These are phyloP conservation scores for Mortierella sp. DNA, from an alignment of 371 early-diverging fungal genomes.

Conservation along the genomic window DNA sequence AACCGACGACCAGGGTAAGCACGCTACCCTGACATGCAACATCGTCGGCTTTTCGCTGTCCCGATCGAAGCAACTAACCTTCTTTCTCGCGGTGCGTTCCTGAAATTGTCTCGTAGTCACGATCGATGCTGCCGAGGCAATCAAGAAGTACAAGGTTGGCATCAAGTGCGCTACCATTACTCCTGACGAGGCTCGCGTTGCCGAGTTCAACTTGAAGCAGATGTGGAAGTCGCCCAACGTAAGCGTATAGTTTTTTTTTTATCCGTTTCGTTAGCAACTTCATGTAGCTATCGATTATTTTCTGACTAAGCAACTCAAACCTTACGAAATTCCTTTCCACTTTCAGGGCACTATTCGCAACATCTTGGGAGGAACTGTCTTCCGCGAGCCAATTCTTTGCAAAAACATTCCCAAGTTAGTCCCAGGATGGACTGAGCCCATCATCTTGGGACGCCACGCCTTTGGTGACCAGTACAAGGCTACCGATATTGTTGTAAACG, in stretches of 20 bases:
- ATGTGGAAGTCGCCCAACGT: conserved; percentile 97
- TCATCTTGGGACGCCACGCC: conserved; percentile 95
- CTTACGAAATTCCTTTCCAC: not conserved
- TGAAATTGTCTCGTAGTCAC: conserved; percentile 68
- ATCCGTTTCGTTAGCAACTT: not conserved
- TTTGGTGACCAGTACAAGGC: conserved; percentile 97
- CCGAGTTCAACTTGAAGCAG: conserved; percentile 93
- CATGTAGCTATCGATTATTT: not conserved
- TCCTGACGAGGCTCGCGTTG: conserved; percentile 92
- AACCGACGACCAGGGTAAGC: conserved; percentile 60
- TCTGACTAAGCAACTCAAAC: no score
- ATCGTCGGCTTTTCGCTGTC: not conserved
- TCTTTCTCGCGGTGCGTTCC: not conserved
- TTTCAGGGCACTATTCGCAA: conserved; percentile 88
- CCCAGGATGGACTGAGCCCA: conserved; percentile 94
- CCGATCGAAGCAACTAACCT: not conserved
- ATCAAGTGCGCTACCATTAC: conserved; percentile 98
- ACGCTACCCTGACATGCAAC: not conserved
- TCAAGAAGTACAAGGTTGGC: conserved; percentile 93
- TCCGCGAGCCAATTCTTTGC: conserved; percentile 95
- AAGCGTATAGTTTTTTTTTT: not conserved
- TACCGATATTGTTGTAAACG: conserved; percentile 87
- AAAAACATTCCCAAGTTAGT: conserved; percentile 90
- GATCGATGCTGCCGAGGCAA: conserved; percentile 94
- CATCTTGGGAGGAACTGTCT: conserved; percentile 94